phyloP scores from a whole-genome alignment of 2,329 filamentous ascomycete genomes.

The Grosmannia penicillata region DNA sequence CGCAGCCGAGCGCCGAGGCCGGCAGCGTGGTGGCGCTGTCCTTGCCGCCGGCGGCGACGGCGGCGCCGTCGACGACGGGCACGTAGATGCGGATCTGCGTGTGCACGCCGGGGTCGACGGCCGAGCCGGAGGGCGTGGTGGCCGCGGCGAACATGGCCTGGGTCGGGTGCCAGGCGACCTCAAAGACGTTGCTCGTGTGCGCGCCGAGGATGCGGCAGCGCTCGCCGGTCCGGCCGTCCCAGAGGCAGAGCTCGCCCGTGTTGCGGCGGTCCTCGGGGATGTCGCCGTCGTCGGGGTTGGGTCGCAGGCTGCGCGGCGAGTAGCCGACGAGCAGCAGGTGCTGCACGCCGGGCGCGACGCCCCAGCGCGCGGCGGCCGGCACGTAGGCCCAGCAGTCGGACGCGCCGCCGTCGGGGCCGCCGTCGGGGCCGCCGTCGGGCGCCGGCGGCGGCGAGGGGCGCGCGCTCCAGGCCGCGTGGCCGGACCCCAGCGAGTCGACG shows the following conservation, averaged over 20 bases:
- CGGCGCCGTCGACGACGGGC: conserved; percentile 10
- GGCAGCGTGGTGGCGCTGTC: no score
- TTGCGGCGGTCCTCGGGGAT: conserved; percentile 44
- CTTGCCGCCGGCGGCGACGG: background rate
- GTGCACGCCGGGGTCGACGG: conserved; percentile 26
- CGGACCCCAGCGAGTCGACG: background rate
- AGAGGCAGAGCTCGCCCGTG: conserved; percentile 45
- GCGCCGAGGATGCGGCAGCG: conserved; percentile 30
- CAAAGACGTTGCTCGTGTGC: conserved; percentile 46
- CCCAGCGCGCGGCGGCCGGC: conserved; percentile 51
- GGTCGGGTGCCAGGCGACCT: conserved; percentile 47
- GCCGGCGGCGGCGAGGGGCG: background rate
- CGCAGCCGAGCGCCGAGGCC: no score
- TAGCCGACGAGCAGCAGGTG: conserved; percentile 47
- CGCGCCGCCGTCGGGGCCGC: no score
- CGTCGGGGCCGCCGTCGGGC: no score
- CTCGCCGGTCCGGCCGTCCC: conserved; percentile 31
- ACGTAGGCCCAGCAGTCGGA: conserved; percentile 48
- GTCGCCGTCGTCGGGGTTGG: conserved; percentile 33
- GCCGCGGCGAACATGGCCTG: conserved; percentile 39
- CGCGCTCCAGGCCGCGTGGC: background rate
- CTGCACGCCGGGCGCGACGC: conserved; percentile 24
- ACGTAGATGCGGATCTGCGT: conserved; percentile 46
- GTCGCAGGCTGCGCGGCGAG: conserved; percentile 36
- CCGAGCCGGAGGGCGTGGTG: conserved; percentile 35